Base-by-base conservation (phyloP, 768 basidiomycete genomes). In the Mycena venus region DNA sequence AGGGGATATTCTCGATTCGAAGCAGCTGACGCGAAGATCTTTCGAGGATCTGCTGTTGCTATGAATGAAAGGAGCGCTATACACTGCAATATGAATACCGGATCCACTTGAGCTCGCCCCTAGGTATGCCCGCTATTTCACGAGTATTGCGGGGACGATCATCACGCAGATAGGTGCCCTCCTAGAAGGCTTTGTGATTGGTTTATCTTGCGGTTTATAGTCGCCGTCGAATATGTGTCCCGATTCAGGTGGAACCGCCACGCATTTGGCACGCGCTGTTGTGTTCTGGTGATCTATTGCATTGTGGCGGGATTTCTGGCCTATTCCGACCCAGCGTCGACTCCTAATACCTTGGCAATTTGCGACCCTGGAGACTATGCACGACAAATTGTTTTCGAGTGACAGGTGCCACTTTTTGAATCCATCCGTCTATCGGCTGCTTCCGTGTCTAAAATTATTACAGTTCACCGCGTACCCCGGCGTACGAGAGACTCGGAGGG, bases 221-320 rank as follows among this genome's bases (percentile, higher is more conserved):
- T 59, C 34, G 34, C 34, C 58, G 29, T 56, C 7, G 47, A 56
- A 56, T 32, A 32, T 53, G 55, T 21, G 15, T 44, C 42, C 42
- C 15, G 25, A 56, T 15, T 14, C 55, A 14, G 31, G 21, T n/a
- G 21, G 47, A 7, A 49, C 31, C n/a, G n/a, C 67, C 67, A 59
- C 21, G 67, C 67, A 29, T 69, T 63, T 42, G 36, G 11, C 60
- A 62, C 53, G 49, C 61, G 69, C 53, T 44, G 3, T 55, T n/a
- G 32, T 59, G 58, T 62, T 44, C 15, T 63, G 31, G 25, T 66
- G 71, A 72, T 72, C 58, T 56, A 56, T 60, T 27, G 40, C 34
- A 29, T 29, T 53, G 56, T 25, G 63, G 31, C 19, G 36, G 36
- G 11, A 15, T 38, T 38, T 38, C 15, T 17, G 8, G 17, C 27